phyloP scores from a whole-genome alignment of 495 filamentous ascomycete genomes.

The Tuber magnatum region DNA sequence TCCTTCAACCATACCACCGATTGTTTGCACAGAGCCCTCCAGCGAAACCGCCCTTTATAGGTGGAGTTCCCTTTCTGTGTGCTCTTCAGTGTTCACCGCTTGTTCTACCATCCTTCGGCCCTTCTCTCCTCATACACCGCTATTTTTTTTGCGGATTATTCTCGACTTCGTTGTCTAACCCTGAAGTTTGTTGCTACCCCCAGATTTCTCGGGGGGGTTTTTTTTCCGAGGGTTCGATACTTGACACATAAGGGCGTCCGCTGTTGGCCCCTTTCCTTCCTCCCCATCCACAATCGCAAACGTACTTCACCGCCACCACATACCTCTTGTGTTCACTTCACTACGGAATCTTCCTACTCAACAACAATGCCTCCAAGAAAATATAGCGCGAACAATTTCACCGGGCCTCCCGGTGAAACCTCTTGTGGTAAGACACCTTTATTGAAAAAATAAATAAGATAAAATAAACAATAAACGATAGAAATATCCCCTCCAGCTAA shows the following conservation, averaged over 20 bases:
- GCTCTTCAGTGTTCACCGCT: background rate
- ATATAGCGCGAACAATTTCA: background rate
- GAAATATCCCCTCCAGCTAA: background rate
- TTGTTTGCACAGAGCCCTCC: background rate
- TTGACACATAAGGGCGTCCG: background rate
- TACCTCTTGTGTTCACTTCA: background rate
- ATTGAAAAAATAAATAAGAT: background rate
- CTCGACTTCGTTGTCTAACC: background rate
- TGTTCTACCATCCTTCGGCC: background rate
- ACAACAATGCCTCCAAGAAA: background rate
- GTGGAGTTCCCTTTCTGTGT: background rate
- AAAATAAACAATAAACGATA: too few relatives aligned
- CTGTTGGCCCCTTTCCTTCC: background rate
- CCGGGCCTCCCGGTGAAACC: background rate
- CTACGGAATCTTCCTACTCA: background rate
- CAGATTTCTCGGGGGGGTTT: background rate
- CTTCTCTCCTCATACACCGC: background rate
- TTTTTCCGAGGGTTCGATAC: background rate
- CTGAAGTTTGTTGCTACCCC: background rate
- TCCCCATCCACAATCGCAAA: background rate
- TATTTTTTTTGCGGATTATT: background rate
- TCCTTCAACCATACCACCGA: background rate
- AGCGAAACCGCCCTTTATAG: background rate
- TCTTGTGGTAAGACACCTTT: background rate
- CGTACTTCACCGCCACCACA: background rate